These are phyloP conservation scores for Sambucus nigra DNA, from an alignment of 129 eudicot genomes.

Conservation along the genomic window DNA sequence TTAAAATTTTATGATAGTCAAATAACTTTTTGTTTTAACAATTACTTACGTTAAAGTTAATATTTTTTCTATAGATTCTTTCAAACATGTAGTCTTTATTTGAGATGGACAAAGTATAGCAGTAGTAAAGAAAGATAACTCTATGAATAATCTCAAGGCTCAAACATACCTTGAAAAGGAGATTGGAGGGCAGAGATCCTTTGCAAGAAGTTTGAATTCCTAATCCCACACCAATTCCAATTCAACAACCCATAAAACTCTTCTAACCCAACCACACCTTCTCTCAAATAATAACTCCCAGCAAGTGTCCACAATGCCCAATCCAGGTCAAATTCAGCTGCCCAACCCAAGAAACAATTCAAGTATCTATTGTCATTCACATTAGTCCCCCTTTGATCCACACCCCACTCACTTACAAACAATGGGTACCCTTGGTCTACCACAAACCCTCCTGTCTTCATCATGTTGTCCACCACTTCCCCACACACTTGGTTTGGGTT, in stretches of 20 bases:
- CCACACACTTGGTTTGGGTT: conserved; percentile 75
- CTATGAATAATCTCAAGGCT: background rate
- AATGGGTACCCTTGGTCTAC: conserved; percentile 77
- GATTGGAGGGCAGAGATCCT: conserved; percentile 59
- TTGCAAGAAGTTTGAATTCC: conserved; percentile 51
- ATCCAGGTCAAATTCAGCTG: conserved; percentile 73
- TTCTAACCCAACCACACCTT: conserved; percentile 67
- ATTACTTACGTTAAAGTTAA: too few relatives aligned
- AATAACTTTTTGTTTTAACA: too few relatives aligned
- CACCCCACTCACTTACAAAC: conserved; percentile 84
- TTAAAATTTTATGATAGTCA: too few relatives aligned
- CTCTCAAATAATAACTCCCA: conserved; percentile 75
- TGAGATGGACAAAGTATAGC: too few relatives aligned
- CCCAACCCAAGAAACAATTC: conserved; percentile 71
- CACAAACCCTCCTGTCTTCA: conserved; percentile 49
- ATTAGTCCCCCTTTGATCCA: conserved; percentile 61
- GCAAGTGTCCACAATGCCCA: conserved; percentile 84
- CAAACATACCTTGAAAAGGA: conserved; percentile 51
- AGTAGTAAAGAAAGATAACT: too few relatives aligned
- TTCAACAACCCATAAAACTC: conserved; percentile 66
- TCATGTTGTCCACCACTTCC: conserved; percentile 26
- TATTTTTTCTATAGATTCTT: too few relatives aligned
- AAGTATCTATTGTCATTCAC: conserved; percentile 73
- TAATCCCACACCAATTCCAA: conserved; percentile 62
- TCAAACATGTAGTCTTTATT: too few relatives aligned